Evolutionary conservation across 306 rosid species (phyloP).

Genomic region (Hippophae rhamnoides): DNA sequence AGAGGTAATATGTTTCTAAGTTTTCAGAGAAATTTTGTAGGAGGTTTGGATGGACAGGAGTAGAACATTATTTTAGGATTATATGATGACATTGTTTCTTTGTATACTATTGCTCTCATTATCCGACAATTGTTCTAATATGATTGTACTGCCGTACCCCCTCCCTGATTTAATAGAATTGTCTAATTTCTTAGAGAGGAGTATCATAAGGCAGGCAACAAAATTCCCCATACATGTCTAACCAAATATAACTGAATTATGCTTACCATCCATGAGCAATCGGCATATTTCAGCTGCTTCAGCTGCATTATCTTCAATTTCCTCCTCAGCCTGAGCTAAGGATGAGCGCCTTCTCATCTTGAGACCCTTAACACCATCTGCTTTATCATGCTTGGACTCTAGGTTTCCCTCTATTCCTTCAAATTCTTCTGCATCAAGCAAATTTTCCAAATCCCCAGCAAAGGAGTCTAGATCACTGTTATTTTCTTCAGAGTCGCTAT

Average conservation of each 20-base stretch:
- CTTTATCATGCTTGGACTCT: slow-evolving; percentile 64
- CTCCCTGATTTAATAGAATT: too few species aligned
- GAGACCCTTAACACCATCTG: slow-evolving; percentile 78
- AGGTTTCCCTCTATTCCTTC: slow-evolving; percentile 64
- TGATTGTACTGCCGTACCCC: too few species aligned
- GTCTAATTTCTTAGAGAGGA: too few species aligned
- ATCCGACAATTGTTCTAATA: too few species aligned
- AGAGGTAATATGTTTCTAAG: too few species aligned
- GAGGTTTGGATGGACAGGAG: too few species aligned
- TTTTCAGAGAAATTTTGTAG: too few species aligned
- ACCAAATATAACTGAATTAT: slow-evolving; percentile 3
- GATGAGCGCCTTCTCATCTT: slow-evolving; percentile 86
- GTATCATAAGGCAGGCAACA: too few species aligned
- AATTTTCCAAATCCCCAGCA: slow-evolving; percentile 96
- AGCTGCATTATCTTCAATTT: slow-evolving; percentile 81
- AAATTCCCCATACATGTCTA: too few species aligned
- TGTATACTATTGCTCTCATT: too few species aligned
- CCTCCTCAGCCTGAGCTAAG: slow-evolving; percentile 84
- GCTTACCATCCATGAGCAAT: slow-evolving; percentile 88
- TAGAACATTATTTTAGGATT: too few species aligned
- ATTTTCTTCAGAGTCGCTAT: slow-evolving; percentile 87
- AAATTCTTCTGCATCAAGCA: slow-evolving; percentile 94
- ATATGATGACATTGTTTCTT: too few species aligned
- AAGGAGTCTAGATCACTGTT: slow-evolving; percentile 94
- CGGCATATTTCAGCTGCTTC: slow-evolving; percentile 86